phyloP scores from a whole-genome alignment of 2,329 filamentous ascomycete species.

The Periconia sp. region DNA sequence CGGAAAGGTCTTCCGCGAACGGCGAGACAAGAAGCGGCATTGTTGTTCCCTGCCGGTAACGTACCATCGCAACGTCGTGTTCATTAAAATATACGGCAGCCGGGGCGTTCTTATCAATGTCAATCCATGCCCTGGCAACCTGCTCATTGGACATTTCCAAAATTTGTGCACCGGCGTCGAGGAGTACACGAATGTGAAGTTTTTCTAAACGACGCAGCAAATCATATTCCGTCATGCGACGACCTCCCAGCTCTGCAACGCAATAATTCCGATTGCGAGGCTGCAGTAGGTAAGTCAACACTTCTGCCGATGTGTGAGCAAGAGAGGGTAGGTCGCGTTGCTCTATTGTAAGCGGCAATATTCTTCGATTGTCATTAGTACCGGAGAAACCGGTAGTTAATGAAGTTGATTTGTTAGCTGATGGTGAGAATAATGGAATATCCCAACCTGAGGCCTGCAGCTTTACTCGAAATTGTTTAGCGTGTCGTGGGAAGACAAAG shows the following conservation, averaged over 20 bases:
- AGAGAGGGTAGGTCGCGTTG: slow-evolving; percentile 57
- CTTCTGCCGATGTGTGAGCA: slow-evolving; percentile 64
- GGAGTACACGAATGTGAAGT: no score
- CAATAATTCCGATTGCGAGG: slow-evolving; percentile 54
- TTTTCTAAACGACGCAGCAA: not conserved
- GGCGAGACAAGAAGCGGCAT: slow-evolving; percentile 26
- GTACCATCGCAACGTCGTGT: no score
- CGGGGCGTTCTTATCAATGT: slow-evolving; percentile 44
- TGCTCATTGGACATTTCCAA: slow-evolving; percentile 52
- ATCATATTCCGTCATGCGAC: slow-evolving; percentile 48
- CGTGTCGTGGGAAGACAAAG: no score
- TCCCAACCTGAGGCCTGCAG: slow-evolving; percentile 66
- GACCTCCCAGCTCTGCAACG: slow-evolving; percentile 29
- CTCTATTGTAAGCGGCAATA: slow-evolving; percentile 63
- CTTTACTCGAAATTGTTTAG: no score
- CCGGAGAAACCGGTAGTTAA: slow-evolving; percentile 71
- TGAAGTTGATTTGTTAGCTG: slow-evolving; percentile 8
- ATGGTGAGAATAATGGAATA: slow-evolving; percentile 52
- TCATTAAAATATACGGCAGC: slow-evolving; percentile 55
- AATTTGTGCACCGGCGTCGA: no score
- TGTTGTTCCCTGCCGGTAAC: no score
- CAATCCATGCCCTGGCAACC: slow-evolving; percentile 56
- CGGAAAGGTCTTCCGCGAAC: slow-evolving; percentile 47
- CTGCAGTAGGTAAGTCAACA: slow-evolving; percentile 61
- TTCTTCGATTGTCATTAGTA: slow-evolving; percentile 65